Conservation (phyloP, 2,329 filamentous ascomycete genomes). For the Colletotrichum cereale region DNA sequence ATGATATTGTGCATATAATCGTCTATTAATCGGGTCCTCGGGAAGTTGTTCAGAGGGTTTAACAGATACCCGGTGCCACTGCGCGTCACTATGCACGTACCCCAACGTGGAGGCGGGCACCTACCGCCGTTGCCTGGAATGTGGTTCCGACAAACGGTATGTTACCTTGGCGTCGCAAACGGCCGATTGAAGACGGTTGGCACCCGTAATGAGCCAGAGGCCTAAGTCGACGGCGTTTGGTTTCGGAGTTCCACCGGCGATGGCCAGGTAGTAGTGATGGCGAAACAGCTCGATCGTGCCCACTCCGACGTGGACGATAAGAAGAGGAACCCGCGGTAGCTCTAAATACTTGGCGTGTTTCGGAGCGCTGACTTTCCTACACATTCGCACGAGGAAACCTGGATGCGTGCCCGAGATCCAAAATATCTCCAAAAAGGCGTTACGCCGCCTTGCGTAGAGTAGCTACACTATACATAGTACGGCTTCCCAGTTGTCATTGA, state of each 20-base stretch:
- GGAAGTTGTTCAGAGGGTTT: slow-evolving; percentile 30
- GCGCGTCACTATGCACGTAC: slow-evolving; percentile 23
- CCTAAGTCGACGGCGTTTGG: slow-evolving; percentile 8
- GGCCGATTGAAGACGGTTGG: slow-evolving; percentile 2
- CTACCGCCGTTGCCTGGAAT: slow-evolving; percentile 19
- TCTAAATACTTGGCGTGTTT: slow-evolving; percentile 10
- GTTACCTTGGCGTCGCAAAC: slow-evolving; percentile 9
- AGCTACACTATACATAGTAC: too few species aligned
- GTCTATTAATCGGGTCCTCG: slow-evolving; percentile 18
- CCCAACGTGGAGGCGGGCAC: slow-evolving; percentile 17
- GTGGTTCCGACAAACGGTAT: slow-evolving; percentile 6
- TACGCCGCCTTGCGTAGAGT: slow-evolving; percentile 18
- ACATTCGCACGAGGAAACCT: slow-evolving; percentile 9
- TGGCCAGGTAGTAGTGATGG: slow-evolving; percentile 17
- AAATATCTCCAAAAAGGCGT: slow-evolving; percentile 20
- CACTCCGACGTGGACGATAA: slow-evolving; percentile 9
- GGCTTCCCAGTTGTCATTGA: slow-evolving; percentile 14
- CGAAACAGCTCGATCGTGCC: slow-evolving; percentile 5
- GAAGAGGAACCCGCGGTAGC: slow-evolving; percentile 19
- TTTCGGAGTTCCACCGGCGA: slow-evolving; percentile 4
- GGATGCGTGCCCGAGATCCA: slow-evolving; percentile 5
- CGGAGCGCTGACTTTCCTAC: background rate
- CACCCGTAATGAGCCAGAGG: background rate
- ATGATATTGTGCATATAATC: background rate
- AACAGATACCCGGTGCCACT: slow-evolving; percentile 27